Evolutionary conservation across 306 rosid species (phyloP).

Genomic region (Echinosophora koreensis): DNA sequence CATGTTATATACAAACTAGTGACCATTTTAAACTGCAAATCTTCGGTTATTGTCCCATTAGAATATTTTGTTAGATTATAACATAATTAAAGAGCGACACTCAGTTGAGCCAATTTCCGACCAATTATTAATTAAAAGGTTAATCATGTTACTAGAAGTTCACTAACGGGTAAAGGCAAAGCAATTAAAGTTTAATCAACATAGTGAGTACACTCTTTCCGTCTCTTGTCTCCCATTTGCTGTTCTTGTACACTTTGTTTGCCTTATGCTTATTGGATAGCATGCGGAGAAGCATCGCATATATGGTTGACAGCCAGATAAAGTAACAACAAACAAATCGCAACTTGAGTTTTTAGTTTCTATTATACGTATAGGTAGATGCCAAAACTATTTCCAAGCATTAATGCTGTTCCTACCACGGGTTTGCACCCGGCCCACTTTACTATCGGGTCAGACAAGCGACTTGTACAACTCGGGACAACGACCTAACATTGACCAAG

Average conservation of each 20-base stretch:
- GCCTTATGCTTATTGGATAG: not conserved
- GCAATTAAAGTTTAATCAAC: slow-evolving; percentile 33
- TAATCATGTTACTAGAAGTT: not conserved
- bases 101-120: not conserved
- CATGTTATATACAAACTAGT: not conserved
- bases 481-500: too few species aligned
- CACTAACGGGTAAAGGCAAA: slow-evolving; percentile 33
- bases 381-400: not conserved
- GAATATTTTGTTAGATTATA: slow-evolving; percentile 9
- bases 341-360: slow-evolving; percentile 11
- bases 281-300: slow-evolving; percentile 28
- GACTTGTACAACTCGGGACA: too few species aligned
- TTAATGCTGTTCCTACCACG: too few species aligned
- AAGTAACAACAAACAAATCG: slow-evolving; percentile 4
- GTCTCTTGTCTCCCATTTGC: slow-evolving; percentile 14
- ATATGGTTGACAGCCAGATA: slow-evolving; percentile 41
- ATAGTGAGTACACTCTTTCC: not conserved
- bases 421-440: too few species aligned
- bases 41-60: not conserved
- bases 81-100: slow-evolving; percentile 10
- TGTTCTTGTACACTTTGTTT: slow-evolving; percentile 4
- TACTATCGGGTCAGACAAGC: too few species aligned
- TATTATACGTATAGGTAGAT: slow-evolving; percentile 11
- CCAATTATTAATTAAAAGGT: not conserved
- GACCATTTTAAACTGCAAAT: not conserved